These are phyloP conservation scores for Termitomyces sp. DNA, from an alignment of 768 basidiomycete genomes.

Conservation along the genomic window DNA sequence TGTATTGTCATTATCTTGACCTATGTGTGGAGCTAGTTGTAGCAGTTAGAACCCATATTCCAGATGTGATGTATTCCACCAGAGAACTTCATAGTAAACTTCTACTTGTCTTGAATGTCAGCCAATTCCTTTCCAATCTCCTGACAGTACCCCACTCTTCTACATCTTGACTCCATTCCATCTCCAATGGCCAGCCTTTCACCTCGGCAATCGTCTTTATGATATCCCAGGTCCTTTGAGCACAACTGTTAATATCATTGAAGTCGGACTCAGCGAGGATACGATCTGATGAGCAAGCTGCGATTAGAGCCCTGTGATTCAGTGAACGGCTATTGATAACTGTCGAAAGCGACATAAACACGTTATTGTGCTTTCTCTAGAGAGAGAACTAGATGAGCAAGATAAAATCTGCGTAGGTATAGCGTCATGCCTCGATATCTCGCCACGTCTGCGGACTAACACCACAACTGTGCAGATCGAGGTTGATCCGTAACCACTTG, in stretches of 20 bases:
- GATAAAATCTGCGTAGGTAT: background rate
- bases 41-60: background rate
- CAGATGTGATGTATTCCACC: background rate
- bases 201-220: slow-evolving; percentile 65
- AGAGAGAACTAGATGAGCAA: slow-evolving; percentile 3
- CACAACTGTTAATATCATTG: slow-evolving; percentile 57
- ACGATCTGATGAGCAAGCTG: slow-evolving; percentile 57
- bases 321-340: slow-evolving; percentile 76
- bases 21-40: slow-evolving; percentile 39
- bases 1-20: slow-evolving; percentile 61
- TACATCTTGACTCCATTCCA: slow-evolving; percentile 43
- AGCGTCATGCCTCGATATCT: slow-evolving; percentile 62
- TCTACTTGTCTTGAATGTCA: slow-evolving; percentile 37
- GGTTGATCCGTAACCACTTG: slow-evolving; percentile 63
- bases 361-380: slow-evolving; percentile 69
- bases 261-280: slow-evolving; percentile 88
- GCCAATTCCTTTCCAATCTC: slow-evolving; percentile 71
- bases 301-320: slow-evolving; percentile 62
- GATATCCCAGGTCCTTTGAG: slow-evolving; percentile 74
- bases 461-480: slow-evolving; percentile 91
- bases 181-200: slow-evolving; percentile 77
- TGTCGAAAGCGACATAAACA: slow-evolving; percentile 86
- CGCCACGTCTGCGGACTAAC: slow-evolving; percentile 74
- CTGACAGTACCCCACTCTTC: slow-evolving; percentile 63
- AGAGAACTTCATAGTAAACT: background rate